phyloP scores from a whole-genome alignment of 192 early-diverging fungal genomes.

The Coemansia umbellata region DNA sequence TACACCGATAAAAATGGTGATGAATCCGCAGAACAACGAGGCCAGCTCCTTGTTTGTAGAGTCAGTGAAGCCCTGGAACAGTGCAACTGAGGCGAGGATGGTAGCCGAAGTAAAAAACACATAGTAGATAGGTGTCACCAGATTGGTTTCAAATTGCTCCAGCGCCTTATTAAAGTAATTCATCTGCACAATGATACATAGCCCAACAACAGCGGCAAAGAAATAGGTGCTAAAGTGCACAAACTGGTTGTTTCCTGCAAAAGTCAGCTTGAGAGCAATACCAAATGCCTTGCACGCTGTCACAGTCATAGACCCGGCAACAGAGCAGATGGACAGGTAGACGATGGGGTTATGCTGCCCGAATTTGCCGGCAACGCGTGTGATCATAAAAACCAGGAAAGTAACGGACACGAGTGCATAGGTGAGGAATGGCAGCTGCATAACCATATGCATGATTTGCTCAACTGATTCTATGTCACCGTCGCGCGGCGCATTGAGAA shows the following conservation, averaged over 20 bases:
- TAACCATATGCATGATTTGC: constrained; percentile 74
- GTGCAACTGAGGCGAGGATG: constrained; percentile 80
- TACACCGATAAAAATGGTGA: constrained; percentile 91
- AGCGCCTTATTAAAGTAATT: constrained; percentile 99
- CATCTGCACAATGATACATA: constrained; percentile 91
- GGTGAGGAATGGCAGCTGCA: constrained; percentile 78
- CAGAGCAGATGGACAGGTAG: constrained; percentile 92
- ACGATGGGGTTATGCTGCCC: constrained; percentile 81
- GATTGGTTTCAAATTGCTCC: constrained; percentile 86
- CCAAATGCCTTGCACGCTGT: constrained; percentile 93
- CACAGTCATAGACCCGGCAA: constrained; percentile 91
- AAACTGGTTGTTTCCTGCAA: constrained; percentile 91
- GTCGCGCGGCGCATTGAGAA: constrained; percentile 84
- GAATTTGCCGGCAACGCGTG: constrained; percentile 68
- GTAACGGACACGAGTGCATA: constrained; percentile 67
- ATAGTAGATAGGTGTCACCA: constrained; percentile 89
- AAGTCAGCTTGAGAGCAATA: constrained; percentile 87
- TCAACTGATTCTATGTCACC: constrained; percentile 75
- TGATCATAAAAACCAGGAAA: constrained; percentile 75
- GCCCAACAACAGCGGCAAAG: constrained; percentile 71
- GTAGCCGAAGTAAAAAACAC: constrained; percentile 96
- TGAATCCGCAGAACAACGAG: constrained; percentile 83
- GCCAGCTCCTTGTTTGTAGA: constrained; percentile 68
- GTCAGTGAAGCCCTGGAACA: constrained; percentile 85
- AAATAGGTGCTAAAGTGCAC: constrained; percentile 85